Percentiles rank a stretch among this genome's conserved stretches.
These are phyloP conservation scores for Mortierella hygrophila DNA, from an alignment of 192 early-diverging fungal genomes.

Conservation along the genomic window DNA sequence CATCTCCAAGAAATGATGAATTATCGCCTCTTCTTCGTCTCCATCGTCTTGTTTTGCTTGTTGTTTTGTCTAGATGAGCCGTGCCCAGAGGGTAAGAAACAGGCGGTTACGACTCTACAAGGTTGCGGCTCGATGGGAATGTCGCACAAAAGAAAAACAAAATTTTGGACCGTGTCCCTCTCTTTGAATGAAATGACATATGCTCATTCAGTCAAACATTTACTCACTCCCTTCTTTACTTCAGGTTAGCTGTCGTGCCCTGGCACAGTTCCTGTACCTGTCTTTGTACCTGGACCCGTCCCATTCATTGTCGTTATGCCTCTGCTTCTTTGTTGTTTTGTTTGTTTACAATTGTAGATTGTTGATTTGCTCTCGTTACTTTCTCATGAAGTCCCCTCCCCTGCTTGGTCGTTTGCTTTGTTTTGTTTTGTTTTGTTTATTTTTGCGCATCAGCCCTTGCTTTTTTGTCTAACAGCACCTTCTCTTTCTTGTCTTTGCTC, in stretches of 20 bases:
- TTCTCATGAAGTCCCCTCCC: no score
- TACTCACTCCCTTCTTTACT: not conserved
- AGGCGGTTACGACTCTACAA: not conserved
- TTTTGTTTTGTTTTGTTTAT: not conserved
- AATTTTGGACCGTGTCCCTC: slow-evolving; percentile 3
- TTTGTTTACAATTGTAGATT: not conserved
- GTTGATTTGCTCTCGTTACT: not conserved
- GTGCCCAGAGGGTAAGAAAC: not conserved
- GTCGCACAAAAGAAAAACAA: not conserved
- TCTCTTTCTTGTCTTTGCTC: not conserved
- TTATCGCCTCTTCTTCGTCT: not conserved
- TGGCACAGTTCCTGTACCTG: no score
- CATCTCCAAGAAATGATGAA: slow-evolving; percentile 3
- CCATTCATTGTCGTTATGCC: not conserved
- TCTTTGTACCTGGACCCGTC: not conserved
- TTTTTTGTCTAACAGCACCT: no score
- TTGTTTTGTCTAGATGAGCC: not conserved
- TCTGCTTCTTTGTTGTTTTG: not conserved
- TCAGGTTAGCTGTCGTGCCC: not conserved
- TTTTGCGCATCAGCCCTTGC: no score
- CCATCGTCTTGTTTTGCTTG: not conserved
- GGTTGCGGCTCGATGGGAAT: not conserved
- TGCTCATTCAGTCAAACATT: not conserved
- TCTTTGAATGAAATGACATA: not conserved
- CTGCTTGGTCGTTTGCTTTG: not conserved